Base-by-base conservation (phyloP, 2,329 filamentous ascomycete genomes). In the Sarocladiaceae sp. region DNA sequence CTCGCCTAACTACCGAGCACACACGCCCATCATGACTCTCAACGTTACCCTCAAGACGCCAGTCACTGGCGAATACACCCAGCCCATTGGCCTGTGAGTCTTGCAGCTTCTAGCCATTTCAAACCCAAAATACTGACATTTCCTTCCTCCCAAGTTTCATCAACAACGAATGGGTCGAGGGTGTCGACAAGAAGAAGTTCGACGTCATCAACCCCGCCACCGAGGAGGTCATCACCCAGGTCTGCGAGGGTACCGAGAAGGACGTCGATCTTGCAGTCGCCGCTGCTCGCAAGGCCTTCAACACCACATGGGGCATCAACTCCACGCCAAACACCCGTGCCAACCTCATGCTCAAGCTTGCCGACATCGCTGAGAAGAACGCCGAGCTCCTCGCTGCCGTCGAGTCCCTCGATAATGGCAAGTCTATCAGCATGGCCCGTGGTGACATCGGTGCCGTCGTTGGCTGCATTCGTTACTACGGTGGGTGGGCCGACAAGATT, bases 401-500 rank as follows among this genome's bases (percentile, higher is more conserved):
- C 47, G 90, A 95, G 74, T 82, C 88, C 32, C 76, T 95, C 45
- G 89, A 94, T 73, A 88, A 94, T 60, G 90, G 85, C 64, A 93
- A 93, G 77, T 81, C 85, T 51, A 78, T 88, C 62, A 73, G 60
- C 58, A 80, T 88, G 76, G 83, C 87, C 50, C 84, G 80, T 60
- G 84, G 80, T 29, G 88, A 95, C 60, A 74, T 95, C 33, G 69
- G 64, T 45, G 76, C 78, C 54, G 82, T 82, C 47, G 72, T 78
- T 52, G 82, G 74, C 59, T 83, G 78, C 68, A 66, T 96, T 58
- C 81, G 89, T 66, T 96, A 69, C 62, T 69, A 68, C 58, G 88
- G 78, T 59, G 89, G 89, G 50, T 95, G 85, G 82, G 86, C 88
- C 57, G 89, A 95, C 74, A 95, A 95, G 81, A 83, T 93, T 53